phyloP scores from a whole-genome alignment of 2,329 filamentous ascomycete genomes.

The Lojkania enalia region DNA sequence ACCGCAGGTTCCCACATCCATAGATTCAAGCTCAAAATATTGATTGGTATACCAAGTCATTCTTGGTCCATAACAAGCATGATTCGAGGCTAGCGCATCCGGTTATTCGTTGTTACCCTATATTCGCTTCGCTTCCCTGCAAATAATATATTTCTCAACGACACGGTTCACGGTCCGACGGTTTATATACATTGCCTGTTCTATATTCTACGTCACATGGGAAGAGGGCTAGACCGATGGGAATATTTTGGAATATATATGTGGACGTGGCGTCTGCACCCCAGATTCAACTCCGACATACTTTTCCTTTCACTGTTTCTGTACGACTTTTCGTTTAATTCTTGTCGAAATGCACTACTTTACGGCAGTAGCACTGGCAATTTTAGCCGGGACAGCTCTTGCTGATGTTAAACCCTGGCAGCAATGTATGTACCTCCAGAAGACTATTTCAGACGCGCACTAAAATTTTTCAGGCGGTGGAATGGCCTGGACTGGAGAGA shows the following conservation, averaged over 20 bases:
- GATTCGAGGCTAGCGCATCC: neutral
- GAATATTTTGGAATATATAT: conserved; percentile 11
- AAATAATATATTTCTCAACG: conserved; percentile 28
- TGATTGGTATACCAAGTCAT: too few species aligned
- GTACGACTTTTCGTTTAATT: neutral
- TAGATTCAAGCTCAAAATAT: too few species aligned
- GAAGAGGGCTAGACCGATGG: conserved; percentile 11
- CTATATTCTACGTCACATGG: conserved; percentile 26
- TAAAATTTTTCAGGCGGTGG: conserved; percentile 31
- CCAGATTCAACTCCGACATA: neutral
- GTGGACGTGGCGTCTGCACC: conserved; percentile 2
- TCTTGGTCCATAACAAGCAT: too few species aligned
- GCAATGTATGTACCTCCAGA: conserved; percentile 32
- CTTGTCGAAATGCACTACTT: conserved; percentile 27
- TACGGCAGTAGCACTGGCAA: conserved; percentile 20
- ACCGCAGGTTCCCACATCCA: too few species aligned
- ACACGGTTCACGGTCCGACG: conserved; percentile 36
- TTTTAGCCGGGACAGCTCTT: conserved; percentile 27
- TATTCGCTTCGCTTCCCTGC: conserved; percentile 17
- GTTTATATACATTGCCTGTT: conserved; percentile 22
- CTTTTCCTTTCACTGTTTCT: neutral
- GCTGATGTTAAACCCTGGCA: conserved; percentile 37
- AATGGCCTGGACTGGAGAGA: conserved; percentile 29
- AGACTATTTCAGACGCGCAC: neutral
- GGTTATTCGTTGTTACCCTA: neutral